These are phyloP conservation scores for Elongisporangium prolatum DNA, from an alignment of 352 stramenopile species.

Conservation along the genomic window DNA sequence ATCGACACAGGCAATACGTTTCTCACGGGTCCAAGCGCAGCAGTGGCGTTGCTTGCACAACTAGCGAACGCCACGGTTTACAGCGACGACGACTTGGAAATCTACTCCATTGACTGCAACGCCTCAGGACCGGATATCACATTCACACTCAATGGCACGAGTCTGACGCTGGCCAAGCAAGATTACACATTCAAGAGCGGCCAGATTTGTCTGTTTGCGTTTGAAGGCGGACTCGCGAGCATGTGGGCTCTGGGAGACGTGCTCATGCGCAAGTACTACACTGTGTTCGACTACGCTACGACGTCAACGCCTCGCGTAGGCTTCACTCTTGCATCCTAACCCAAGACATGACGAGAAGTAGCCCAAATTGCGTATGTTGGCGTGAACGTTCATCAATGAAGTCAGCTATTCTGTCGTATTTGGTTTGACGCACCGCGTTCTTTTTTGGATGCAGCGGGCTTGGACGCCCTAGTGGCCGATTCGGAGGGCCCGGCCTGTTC, in stretches of 20 bases:
- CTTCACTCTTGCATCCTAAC: constrained; percentile 73
- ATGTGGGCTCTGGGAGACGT: constrained; percentile 91
- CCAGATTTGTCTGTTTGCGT: constrained; percentile 91
- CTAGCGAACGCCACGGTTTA: constrained; percentile 87
- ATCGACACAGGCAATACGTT: constrained; percentile 96
- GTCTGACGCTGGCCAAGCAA: constrained; percentile 89
- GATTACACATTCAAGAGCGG: constrained; percentile 88
- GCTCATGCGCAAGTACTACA: constrained; percentile 96
- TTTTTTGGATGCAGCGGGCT: neutral
- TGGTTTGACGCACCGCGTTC: neutral
- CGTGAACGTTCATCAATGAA: too few species aligned
- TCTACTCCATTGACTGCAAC: constrained; percentile 95
- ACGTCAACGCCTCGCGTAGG: constrained; percentile 68
- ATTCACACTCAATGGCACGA: constrained; percentile 90
- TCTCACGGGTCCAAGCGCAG: constrained; percentile 88
- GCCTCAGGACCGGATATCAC: constrained; percentile 87
- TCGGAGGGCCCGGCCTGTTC: neutral
- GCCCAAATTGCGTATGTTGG: too few species aligned
- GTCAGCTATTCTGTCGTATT: too few species aligned
- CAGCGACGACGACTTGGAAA: constrained; percentile 40
- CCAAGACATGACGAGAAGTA: too few species aligned
- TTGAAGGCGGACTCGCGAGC: constrained; percentile 86
- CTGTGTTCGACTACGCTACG: constrained; percentile 91
- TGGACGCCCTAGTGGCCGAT: neutral
- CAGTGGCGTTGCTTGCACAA: constrained; percentile 86